A percentile compares a stretch with the other conserved stretches of the same genome.
These are phyloP conservation scores for Saccharomyces hybrid DNA, from an alignment of 1,139 yeast species.

Conservation along the genomic window DNA sequence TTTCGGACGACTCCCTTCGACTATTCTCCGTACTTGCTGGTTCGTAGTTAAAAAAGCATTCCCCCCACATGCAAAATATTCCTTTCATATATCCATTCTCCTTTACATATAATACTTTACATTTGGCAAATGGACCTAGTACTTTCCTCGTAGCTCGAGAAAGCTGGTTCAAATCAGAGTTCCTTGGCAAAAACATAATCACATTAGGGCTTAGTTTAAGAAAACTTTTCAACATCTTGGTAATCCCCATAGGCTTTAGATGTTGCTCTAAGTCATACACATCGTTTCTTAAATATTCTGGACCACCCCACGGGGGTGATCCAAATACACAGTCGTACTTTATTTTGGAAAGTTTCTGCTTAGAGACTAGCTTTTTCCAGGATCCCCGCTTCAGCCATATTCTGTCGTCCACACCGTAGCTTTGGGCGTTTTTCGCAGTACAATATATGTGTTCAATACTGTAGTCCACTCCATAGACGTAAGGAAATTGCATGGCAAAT, in stretches of 20 bases:
- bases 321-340: conserved; percentile 62
- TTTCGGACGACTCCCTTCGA: neutral
- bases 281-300: conserved; percentile 44
- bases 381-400: conserved; percentile 48
- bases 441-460: conserved; percentile 56
- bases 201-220: conserved; percentile 44
- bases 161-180: conserved; percentile 53
- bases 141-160: conserved; percentile 40
- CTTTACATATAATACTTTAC: conserved; percentile 44
- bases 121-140: conserved; percentile 40
- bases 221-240: conserved; percentile 40
- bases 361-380: conserved; percentile 42
- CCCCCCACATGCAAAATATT: conserved; percentile 55
- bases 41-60: conserved; percentile 22
- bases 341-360: conserved; percentile 23
- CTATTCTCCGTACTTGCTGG: neutral
- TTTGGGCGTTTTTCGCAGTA: conserved; percentile 61
- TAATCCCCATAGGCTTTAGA: conserved; percentile 44
- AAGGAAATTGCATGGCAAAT: conserved; percentile 53
- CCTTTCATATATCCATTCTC: conserved; percentile 46
- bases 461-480: conserved; percentile 62
- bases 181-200: conserved; percentile 71
- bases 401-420: conserved; percentile 53
- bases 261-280: conserved; percentile 41
- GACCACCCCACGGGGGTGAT: conserved; percentile 99